phyloP scores from a whole-genome alignment of 129 eudicot species.

The Kitagawia praeruptora region DNA sequence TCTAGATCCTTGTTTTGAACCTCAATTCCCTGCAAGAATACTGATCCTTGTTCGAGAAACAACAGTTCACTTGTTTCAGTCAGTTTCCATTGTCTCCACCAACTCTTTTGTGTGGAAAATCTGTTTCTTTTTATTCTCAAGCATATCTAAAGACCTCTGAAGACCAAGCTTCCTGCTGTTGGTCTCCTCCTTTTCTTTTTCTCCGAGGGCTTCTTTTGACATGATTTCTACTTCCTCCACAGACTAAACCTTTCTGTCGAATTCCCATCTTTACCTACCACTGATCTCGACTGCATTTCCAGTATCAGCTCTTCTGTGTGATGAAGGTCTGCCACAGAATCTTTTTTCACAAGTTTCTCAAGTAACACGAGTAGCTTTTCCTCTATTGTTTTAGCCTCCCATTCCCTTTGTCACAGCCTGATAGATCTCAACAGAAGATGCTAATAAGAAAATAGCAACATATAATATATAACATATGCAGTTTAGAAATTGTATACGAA shows the following conservation, averaged over 20 bases:
- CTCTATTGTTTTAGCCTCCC: slow-evolving; percentile 48
- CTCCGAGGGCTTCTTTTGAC: slow-evolving; percentile 30
- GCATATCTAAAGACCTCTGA: slow-evolving; percentile 36
- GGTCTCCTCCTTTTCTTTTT: slow-evolving; percentile 46
- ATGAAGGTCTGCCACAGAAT: slow-evolving; percentile 65
- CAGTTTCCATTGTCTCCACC: slow-evolving; percentile 55
- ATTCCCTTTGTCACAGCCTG: slow-evolving; percentile 59
- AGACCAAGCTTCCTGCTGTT: slow-evolving; percentile 25
- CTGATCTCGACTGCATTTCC: slow-evolving; percentile 41
- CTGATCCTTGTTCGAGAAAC: slow-evolving; percentile 41
- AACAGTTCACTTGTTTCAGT: slow-evolving; percentile 65
- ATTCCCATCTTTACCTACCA: slow-evolving; percentile 49
- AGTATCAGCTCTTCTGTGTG: slow-evolving; percentile 59
- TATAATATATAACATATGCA: background rate
- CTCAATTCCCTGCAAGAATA: slow-evolving; percentile 15
- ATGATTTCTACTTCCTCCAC: slow-evolving; percentile 48
- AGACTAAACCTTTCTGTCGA: slow-evolving; percentile 35
- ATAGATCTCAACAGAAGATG: slow-evolving; percentile 8
- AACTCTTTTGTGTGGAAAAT: slow-evolving; percentile 45
- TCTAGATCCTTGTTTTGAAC: slow-evolving; percentile 69
- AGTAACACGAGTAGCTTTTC: slow-evolving; percentile 45
- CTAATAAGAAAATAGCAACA: slow-evolving; percentile 9
- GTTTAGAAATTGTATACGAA: slow-evolving; percentile 8
- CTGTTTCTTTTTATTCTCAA: slow-evolving; percentile 47
- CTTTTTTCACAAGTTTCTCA: slow-evolving; percentile 52